Percentiles rank a stretch among this genome's conserved stretches.
Evolutionary conservation across 495 filamentous ascomycete species (phyloP).

Genomic region (Hypoxylon perforatum): DNA sequence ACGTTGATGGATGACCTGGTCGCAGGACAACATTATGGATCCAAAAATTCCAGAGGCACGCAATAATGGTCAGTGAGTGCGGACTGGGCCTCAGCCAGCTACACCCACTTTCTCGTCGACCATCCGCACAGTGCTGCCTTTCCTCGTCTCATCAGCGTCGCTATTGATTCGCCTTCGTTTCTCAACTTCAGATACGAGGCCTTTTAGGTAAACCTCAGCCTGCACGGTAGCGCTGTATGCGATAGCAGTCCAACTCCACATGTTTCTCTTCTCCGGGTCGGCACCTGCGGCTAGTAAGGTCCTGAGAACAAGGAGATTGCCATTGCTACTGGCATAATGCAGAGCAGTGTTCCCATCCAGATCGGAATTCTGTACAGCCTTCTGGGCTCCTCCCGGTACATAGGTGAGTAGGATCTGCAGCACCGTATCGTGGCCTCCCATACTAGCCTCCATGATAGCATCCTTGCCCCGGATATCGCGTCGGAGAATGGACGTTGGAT

Average conservation of each 20-base stretch:
- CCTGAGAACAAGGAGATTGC: slow-evolving; percentile 77
- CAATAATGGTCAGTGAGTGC: not conserved
- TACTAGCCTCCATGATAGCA: slow-evolving; percentile 67
- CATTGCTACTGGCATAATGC: slow-evolving; percentile 74
- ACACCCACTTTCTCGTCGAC: slow-evolving; percentile 43
- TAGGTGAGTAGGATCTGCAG: slow-evolving; percentile 69
- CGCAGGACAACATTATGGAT: no score
- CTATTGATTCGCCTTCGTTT: slow-evolving; percentile 47
- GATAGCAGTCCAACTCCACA: slow-evolving; percentile 77
- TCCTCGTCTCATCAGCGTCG: slow-evolving; percentile 47
- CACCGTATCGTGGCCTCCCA: slow-evolving; percentile 67
- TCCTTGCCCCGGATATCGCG: slow-evolving; percentile 67
- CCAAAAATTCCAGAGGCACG: no score
- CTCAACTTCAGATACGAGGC: slow-evolving; percentile 68
- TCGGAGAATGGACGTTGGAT: slow-evolving; percentile 57
- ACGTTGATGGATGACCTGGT: no score
- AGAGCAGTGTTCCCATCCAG: slow-evolving; percentile 79
- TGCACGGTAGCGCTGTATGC: slow-evolving; percentile 78
- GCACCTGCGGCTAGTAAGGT: slow-evolving; percentile 77
- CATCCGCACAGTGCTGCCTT: slow-evolving; percentile 47
- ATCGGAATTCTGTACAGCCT: slow-evolving; percentile 65
- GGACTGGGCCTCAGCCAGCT: slow-evolving; percentile 16
- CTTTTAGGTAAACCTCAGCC: slow-evolving; percentile 79
- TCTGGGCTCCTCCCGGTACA: slow-evolving; percentile 56
- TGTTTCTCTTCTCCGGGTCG: slow-evolving; percentile 70